Conservation (phyloP, 2,329 filamentous ascomycete genomes). For the Diaporthe sp. region DNA sequence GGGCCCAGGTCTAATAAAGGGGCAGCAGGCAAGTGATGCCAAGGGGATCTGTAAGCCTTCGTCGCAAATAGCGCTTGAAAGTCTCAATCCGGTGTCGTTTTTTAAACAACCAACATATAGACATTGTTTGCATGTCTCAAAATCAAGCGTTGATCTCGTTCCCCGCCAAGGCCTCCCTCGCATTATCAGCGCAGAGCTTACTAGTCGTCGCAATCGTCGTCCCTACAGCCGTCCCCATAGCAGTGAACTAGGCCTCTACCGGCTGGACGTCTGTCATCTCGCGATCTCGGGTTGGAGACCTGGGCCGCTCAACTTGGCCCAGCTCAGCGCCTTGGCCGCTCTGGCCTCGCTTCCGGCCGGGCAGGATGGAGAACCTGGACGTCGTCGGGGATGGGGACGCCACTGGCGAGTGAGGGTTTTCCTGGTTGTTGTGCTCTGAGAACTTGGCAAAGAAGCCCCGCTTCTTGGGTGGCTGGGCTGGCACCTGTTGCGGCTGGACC, state of each 20-base stretch:
- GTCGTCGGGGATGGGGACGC: conserved; percentile 52
- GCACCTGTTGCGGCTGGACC: conserved; percentile 54
- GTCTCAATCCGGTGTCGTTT: not conserved
- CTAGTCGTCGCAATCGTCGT: conserved; percentile 6
- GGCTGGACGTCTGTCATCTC: conserved; percentile 33
- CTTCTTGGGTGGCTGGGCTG: conserved; percentile 62
- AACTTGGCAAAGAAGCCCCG: conserved; percentile 85
- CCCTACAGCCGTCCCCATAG: not conserved
- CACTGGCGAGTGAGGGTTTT: conserved; percentile 40
- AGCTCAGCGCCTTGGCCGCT: conserved; percentile 79
- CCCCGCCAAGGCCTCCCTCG: not conserved
- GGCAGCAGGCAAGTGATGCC: not conserved
- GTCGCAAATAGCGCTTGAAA: conserved; percentile 14
- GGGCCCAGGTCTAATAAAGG: conserved; percentile 7
- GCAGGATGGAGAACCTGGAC: conserved; percentile 70
- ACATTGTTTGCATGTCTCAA: conserved; percentile 2
- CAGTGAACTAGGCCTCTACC: conserved; percentile 27
- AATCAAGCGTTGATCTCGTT: not conserved
- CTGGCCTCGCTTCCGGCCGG: conserved; percentile 77
- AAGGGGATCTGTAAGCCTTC: not conserved
- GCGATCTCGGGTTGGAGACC: conserved; percentile 37
- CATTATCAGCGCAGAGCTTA: not conserved
- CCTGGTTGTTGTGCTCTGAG: conserved; percentile 61
- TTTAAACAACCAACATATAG: conserved; percentile 7
- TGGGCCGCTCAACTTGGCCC: conserved; percentile 65